Evolutionary conservation across 1,284 basidiomycete genomes (phyloP).

Genomic region (Austroboletus niveus): DNA sequence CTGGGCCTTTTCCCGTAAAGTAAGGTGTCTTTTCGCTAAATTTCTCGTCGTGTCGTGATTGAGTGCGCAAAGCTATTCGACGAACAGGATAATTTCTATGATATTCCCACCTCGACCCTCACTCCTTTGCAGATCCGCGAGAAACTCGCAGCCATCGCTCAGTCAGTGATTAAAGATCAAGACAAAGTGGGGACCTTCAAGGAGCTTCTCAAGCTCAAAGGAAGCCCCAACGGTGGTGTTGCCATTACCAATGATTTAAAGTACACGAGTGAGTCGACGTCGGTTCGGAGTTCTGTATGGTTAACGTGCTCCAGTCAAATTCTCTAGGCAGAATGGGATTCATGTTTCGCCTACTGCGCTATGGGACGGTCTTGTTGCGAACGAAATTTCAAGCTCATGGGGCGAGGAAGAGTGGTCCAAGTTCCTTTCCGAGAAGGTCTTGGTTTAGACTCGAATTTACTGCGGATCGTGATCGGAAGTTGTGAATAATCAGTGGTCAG

Average conservation of each 20-base stretch:
- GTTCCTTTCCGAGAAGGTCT: constrained; percentile 71
- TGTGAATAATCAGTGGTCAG: too few species aligned
- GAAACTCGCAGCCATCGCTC: constrained; percentile 65
- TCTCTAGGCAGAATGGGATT: constrained; percentile 87
- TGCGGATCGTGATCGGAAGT: too few species aligned
- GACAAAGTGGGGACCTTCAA: constrained; percentile 49
- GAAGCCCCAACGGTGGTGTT: constrained; percentile 70
- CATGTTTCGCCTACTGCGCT: constrained; percentile 90
- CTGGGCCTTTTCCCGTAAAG: constrained; percentile 72
- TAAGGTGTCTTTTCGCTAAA: constrained; percentile 33
- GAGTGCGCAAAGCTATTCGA: constrained; percentile 62
- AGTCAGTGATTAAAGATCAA: constrained; percentile 45
- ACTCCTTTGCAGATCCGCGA: constrained; percentile 75
- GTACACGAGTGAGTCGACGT: constrained; percentile 64
- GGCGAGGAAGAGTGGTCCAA: constrained; percentile 82
- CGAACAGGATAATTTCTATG: constrained; percentile 74
- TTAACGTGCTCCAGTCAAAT: constrained; percentile 61
- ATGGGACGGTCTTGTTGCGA: constrained; percentile 82
- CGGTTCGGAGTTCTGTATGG: not conserved
- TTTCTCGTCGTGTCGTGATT: not conserved
- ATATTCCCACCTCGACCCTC: constrained; percentile 69
- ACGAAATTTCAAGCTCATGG: constrained; percentile 82
- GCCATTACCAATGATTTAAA: constrained; percentile 83
- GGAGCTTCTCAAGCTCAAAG: constrained; percentile 64
- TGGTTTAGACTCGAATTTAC: constrained; percentile 20